Evolutionary conservation across 2,329 filamentous ascomycete genomes (phyloP).

Genomic region (Phyllosticta paracitricarpa): DNA sequence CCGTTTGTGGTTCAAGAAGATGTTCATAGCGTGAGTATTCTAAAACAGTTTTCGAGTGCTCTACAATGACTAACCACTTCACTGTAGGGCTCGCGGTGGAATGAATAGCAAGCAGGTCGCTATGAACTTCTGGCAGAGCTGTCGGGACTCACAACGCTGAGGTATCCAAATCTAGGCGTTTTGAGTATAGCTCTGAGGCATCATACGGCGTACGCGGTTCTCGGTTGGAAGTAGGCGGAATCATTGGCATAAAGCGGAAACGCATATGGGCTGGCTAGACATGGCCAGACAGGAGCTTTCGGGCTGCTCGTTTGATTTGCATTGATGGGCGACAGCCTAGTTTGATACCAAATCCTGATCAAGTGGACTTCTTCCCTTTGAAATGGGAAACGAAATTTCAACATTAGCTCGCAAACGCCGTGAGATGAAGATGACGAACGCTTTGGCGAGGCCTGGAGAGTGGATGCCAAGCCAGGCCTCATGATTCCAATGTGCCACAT

Average conservation of each 20-base stretch:
- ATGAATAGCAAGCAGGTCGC: neutral
- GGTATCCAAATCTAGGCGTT: neutral
- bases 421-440: too few relatives aligned
- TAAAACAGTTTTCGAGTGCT: neutral
- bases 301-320: neutral
- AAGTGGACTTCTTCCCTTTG: neutral
- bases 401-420: too few relatives aligned
- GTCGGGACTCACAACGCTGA: constrained; percentile 5
- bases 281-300: neutral
- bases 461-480: too few relatives aligned
- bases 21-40: constrained; percentile 9
- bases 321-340: neutral
- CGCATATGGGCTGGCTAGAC: neutral
- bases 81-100: constrained; percentile 6
- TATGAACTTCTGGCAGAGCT: constrained; percentile 9
- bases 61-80: neutral
- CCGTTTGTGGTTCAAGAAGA: constrained; percentile 5
- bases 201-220: neutral
- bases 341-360: neutral
- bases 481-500: too few relatives aligned
- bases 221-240: neutral
- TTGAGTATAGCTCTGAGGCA: neutral
- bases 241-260: neutral
- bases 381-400: neutral
- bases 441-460: too few relatives aligned